Base-by-base conservation (phyloP, 2,329 filamentous ascomycete genomes). In the Colletotrichum lini region DNA sequence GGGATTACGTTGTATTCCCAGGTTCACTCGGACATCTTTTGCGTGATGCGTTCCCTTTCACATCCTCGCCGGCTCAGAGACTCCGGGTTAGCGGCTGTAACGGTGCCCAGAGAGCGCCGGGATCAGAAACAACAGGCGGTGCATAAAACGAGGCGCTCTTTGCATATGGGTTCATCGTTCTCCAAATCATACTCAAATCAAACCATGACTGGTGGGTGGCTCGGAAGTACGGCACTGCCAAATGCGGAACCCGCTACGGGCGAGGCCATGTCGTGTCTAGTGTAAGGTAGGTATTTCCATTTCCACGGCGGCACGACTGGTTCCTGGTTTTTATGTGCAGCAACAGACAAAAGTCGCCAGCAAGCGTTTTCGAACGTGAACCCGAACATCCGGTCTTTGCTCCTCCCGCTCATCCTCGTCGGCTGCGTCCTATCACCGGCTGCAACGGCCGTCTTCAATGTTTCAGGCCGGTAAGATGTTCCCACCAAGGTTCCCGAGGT, bases 401-500 rank as follows among this genome's bases (percentile, higher is more conserved):
- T 72, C 59, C 53, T 54, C 44, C 65, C 63, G 53, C 40, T 52
- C 62, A 56, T 42, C 64, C 35, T 62, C 38, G 47, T 56, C 35
- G 35, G 42, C 54, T 21, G 47, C 65, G 30, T 38, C 53, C 44
- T 59, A 54, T 69, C 30, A 69, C 58, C 64, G 69, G 65, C 56
- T 47, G 40, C 53, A 47, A 58, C 30, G 40, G 52, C 68, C 52
- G 40, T 38, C 68, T 23, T 68, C 52, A 53, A 69, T 64, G 69
- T 72, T 72, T 72, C 69, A 72, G 69, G 69, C 58, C 53, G 58
- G 69, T 71, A 71, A 71, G 69, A 71, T 69, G 58, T 71, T 71
- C 65, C 65, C 65, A 71, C 69, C 69, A 69, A 68, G 53, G 50
- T 53, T 69, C 21, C 64, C 30, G 18, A 65, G 66, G 23, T 40